Base-by-base conservation (phyloP, 768 basidiomycete species). In the Candolleomyces eurysporus region DNA sequence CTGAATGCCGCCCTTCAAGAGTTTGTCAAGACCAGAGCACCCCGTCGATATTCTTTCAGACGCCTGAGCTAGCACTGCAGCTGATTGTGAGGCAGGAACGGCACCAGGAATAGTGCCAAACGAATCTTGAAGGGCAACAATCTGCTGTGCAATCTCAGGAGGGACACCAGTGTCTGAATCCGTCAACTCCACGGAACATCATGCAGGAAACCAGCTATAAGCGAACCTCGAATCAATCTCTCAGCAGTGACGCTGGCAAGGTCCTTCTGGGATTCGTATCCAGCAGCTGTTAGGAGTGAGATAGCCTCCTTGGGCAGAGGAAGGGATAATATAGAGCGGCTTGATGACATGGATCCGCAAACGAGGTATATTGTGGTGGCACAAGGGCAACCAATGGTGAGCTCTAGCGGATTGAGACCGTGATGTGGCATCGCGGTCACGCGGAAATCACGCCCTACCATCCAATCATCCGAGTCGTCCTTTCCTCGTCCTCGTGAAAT, bases 301-400 rank as follows among this genome's bases (percentile, higher is more conserved):
- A 84, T 76, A 2, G 78, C 77, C 22, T 80, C 73, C 9, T 74
- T 70, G 3, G 85, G 77, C 14, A 87, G 76, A 61, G 72, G 73
- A 58, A 82, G 71, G 50, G 80, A 83, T 56, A 79, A 78, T 13
- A 85, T 69, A 3, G 81, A 77, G 49, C 80, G 79, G 52, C 59
- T 66, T 19, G 69, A 74, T 32, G 78, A 75, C 78, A 82, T 81
- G 21, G 16, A 67, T 94, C 90, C 6, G 92, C 91, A 50, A 94
- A 78, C 68, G 90, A 94, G 13, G 96, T 77, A 42, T 79, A 78
- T 30, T 75, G 78, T 83, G 45, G 84, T 80, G 2, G 90, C 91
- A 0, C 87, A 68, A 14, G 56, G 13, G 0, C 60, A 50, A 46
- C 19, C 19, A 17, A 46, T 46, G 10, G 17, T 21, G 16, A 3